Evolutionary conservation across 2,329 filamentous ascomycete species (phyloP).

Genomic region (Aspergillus sp.): DNA sequence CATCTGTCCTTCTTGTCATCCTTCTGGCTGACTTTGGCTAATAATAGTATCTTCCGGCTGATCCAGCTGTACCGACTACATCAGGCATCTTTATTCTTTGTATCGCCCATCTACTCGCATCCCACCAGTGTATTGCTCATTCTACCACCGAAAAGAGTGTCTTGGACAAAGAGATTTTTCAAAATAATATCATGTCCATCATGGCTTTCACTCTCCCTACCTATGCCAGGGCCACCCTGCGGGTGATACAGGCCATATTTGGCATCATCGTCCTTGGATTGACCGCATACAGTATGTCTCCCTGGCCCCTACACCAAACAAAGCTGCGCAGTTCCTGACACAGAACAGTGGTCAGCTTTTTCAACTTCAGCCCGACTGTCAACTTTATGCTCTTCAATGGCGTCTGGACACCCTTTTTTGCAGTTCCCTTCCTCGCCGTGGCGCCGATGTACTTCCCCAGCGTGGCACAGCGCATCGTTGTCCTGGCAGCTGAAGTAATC

Average conservation of each 20-base stretch:
- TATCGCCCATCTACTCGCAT: too few species aligned
- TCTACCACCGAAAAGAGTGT: too few species aligned
- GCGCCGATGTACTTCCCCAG: constrained; percentile 59
- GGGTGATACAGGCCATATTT: constrained; percentile 63
- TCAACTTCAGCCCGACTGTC: constrained; percentile 52
- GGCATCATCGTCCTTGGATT: constrained; percentile 71
- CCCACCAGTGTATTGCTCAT: too few species aligned
- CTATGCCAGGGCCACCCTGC: too few species aligned
- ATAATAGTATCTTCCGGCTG: too few species aligned
- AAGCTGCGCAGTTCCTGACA: neutral
- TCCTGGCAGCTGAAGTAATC: constrained; percentile 63
- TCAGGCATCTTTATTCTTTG: too few species aligned
- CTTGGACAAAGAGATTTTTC: too few species aligned
- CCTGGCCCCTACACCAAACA: neutral
- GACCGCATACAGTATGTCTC: constrained; percentile 62
- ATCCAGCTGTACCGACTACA: too few species aligned
- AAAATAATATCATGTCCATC: too few species aligned
- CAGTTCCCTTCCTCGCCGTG: constrained; percentile 64
- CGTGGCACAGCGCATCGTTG: constrained; percentile 59
- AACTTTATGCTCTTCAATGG: constrained; percentile 77
- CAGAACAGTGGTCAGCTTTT: constrained; percentile 52
- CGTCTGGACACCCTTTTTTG: constrained; percentile 69
- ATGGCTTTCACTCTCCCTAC: too few species aligned
- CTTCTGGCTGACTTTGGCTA: too few species aligned
- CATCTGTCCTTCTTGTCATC: too few species aligned